Evolutionary conservation across 2,329 filamentous ascomycete genomes (phyloP).

Genomic region (Hortaea sp.): DNA sequence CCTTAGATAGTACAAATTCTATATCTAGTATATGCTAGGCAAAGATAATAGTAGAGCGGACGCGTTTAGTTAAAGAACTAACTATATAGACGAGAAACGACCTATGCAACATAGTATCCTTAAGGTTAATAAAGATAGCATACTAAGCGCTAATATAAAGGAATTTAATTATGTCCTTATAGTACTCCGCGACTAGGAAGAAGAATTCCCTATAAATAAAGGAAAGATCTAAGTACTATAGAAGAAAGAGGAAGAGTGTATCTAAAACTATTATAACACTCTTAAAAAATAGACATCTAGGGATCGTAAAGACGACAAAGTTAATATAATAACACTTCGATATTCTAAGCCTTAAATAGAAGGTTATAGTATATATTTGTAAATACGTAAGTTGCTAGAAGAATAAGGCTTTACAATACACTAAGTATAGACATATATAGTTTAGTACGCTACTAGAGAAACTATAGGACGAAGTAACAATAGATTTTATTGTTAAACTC

Average conservation of each 20-base stretch:
- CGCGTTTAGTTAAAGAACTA: not conserved
- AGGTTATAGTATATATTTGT: constrained; percentile 4
- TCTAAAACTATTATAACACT: constrained; percentile 6
- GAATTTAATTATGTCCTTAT: constrained; percentile 3
- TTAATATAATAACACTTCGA: constrained; percentile 3
- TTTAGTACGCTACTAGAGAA: too few species aligned
- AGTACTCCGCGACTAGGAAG: constrained; percentile 2
- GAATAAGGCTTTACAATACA: constrained; percentile 6
- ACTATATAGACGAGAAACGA: constrained; percentile 1
- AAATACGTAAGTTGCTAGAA: constrained; percentile 2
- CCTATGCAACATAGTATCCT: not conserved
- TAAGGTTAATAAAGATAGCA: not conserved
- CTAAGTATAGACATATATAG: constrained; percentile 7
- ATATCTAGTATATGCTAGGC: constrained; percentile 1
- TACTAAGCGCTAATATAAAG: not conserved
- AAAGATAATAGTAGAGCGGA: not conserved
- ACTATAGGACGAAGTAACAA: too few species aligned
- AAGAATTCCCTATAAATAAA: constrained; percentile 6
- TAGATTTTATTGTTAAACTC: too few species aligned
- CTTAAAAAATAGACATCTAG: constrained; percentile 3
- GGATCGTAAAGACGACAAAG: constrained; percentile 1
- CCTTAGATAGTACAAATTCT: not conserved
- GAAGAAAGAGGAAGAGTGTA: constrained; percentile 6
- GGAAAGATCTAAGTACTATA: constrained; percentile 6
- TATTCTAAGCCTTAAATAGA: constrained; percentile 3